phyloP scores from a whole-genome alignment of 2,329 filamentous ascomycete genomes.

The Penicillium sumatraense region DNA sequence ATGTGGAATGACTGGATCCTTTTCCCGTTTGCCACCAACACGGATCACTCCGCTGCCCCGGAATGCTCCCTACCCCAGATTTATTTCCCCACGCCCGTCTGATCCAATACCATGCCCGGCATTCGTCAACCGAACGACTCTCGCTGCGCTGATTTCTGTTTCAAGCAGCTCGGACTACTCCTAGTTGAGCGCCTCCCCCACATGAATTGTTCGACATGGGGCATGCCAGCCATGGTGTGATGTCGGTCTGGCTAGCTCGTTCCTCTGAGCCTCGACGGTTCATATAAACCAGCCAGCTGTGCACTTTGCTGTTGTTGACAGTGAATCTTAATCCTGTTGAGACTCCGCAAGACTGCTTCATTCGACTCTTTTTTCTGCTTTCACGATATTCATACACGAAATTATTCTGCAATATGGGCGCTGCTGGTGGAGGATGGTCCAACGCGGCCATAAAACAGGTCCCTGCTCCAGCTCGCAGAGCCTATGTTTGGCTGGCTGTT shows the following conservation, averaged over 20 bases:
- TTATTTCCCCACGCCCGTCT: background rate
- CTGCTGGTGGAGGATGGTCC: conserved; percentile 20
- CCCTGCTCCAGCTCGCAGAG: conserved; percentile 11
- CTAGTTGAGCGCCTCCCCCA: background rate
- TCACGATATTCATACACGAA: too few relatives aligned
- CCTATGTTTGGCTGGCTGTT: conserved; percentile 23
- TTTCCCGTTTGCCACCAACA: background rate
- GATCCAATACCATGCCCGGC: background rate
- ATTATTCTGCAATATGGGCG: conserved; percentile 12
- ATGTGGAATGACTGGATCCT: too few relatives aligned
- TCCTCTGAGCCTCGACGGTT: background rate
- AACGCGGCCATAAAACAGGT: conserved; percentile 22
- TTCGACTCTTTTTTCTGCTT: background rate
- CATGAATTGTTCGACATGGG: background rate
- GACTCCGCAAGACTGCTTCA: too few relatives aligned
- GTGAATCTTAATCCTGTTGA: too few relatives aligned
- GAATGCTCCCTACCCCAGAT: background rate
- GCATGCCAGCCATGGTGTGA: background rate
- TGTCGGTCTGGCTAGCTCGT: background rate
- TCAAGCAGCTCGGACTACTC: background rate
- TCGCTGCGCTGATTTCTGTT: background rate
- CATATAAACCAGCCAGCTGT: background rate
- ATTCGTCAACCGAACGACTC: background rate
- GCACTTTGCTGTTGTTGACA: too few relatives aligned
- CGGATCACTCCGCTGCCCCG: background rate